phyloP scores from a whole-genome alignment of 2,329 filamentous ascomycete species.

The Verticillium nonalfalfae region DNA sequence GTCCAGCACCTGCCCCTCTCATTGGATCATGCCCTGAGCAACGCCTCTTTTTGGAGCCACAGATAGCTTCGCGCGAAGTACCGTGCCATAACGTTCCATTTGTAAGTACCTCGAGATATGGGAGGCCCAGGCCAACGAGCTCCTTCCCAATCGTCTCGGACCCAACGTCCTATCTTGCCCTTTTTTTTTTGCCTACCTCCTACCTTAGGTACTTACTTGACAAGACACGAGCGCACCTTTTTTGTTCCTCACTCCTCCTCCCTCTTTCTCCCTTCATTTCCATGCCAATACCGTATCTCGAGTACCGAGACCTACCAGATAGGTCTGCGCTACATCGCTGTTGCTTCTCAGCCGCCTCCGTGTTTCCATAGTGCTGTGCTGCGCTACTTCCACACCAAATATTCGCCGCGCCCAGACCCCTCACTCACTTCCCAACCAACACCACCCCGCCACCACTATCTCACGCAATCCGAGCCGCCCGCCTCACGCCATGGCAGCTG shows the following conservation, averaged over 20 bases:
- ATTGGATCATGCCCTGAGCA: background rate
- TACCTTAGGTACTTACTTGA: background rate
- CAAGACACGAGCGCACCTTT: background rate
- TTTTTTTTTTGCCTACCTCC: background rate
- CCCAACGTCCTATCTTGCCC: background rate
- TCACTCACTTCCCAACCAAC: background rate
- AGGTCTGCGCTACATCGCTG: conserved; percentile 3
- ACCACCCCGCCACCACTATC: conserved; percentile 5
- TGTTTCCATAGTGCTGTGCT: conserved; percentile 6
- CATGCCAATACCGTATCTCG: background rate
- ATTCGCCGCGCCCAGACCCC: conserved; percentile 7
- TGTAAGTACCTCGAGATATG: no score
- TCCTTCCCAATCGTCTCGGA: background rate
- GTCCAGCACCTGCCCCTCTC: background rate
- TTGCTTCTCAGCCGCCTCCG: conserved; percentile 4
- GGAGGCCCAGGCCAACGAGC: background rate
- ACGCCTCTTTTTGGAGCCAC: background rate
- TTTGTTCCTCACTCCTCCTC: background rate
- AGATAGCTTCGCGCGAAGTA: background rate
- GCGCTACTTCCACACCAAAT: conserved; percentile 9
- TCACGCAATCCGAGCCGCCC: background rate
- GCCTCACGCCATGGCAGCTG: conserved; percentile 22
- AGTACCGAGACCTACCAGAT: background rate
- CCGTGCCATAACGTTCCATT: no score
- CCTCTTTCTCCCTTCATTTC: background rate